phyloP scores from a whole-genome alignment of 2,329 filamentous ascomycete genomes.

The Talaromyces sp. region DNA sequence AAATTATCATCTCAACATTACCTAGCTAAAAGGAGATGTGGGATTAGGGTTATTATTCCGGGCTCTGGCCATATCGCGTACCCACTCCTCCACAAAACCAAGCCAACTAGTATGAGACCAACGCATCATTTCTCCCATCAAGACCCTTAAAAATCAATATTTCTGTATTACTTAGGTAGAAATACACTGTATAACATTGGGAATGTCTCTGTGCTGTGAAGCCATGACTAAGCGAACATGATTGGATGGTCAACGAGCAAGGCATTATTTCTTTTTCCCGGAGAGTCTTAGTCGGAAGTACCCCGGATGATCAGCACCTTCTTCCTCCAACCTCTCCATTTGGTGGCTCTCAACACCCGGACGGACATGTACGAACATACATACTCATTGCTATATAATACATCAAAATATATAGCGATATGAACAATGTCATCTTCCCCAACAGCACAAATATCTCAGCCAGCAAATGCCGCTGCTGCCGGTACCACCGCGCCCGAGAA shows the following conservation, averaged over 20 bases:
- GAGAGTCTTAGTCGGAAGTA: not conserved
- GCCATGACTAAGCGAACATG: not conserved
- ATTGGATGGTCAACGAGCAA: not conserved
- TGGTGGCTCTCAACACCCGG: not conserved
- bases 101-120: not conserved
- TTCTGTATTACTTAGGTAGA: not conserved
- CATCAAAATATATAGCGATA: not conserved
- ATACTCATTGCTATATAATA: too few species aligned
- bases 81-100: not conserved
- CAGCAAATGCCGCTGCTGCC: not conserved
- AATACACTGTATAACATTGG: not conserved
- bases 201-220: not conserved
- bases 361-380: not conserved
- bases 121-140: not conserved
- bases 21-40: not conserved
- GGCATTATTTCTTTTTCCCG: not conserved
- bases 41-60: not conserved
- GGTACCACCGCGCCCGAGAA: not conserved
- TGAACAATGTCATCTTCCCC: not conserved
- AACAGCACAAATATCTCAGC: not conserved
- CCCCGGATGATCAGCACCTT: not conserved
- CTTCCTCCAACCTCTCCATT: not conserved
- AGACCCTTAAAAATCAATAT: too few species aligned
- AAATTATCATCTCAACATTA: not conserved
- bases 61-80: not conserved